Evolutionary conservation across 2,329 filamentous ascomycete species (phyloP).

Genomic region (Ambrosiella cleistominuta): DNA sequence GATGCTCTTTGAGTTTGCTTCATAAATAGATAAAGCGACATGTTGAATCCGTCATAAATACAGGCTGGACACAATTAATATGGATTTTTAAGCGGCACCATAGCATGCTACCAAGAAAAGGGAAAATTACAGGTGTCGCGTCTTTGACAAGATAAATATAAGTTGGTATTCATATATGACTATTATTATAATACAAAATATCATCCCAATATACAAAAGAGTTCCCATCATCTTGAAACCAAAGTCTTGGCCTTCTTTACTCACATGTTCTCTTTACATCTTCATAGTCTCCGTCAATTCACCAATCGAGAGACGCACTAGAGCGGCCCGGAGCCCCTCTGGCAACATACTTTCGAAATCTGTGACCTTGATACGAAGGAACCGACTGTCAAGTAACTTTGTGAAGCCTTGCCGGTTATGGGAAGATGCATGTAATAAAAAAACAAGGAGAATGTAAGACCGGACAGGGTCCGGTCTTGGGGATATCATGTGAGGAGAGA

Average conservation of each 20-base stretch:
- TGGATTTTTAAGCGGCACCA: too few species aligned
- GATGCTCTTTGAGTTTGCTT: background rate
- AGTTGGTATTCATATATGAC: background rate
- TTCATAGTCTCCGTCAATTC: background rate
- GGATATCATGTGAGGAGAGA: background rate
- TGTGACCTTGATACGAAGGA: background rate
- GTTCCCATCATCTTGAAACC: background rate
- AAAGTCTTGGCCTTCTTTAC: background rate
- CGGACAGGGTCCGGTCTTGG: too few species aligned
- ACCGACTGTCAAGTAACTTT: background rate
- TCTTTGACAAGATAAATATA: too few species aligned
- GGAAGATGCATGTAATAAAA: background rate
- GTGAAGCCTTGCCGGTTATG: too few species aligned
- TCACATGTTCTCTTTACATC: background rate
- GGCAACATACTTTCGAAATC: background rate
- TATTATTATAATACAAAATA: too few species aligned
- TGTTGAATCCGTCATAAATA: background rate
- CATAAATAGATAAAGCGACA: background rate
- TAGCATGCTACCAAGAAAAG: too few species aligned
- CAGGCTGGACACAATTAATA: background rate
- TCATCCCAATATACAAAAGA: too few species aligned
- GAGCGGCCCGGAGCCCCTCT: background rate
- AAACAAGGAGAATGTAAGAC: too few species aligned
- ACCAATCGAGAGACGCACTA: background rate
- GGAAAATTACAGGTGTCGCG: too few species aligned